Base-by-base conservation (phyloP, 2,329 filamentous ascomycete species). In the Nemania bipapillata region DNA sequence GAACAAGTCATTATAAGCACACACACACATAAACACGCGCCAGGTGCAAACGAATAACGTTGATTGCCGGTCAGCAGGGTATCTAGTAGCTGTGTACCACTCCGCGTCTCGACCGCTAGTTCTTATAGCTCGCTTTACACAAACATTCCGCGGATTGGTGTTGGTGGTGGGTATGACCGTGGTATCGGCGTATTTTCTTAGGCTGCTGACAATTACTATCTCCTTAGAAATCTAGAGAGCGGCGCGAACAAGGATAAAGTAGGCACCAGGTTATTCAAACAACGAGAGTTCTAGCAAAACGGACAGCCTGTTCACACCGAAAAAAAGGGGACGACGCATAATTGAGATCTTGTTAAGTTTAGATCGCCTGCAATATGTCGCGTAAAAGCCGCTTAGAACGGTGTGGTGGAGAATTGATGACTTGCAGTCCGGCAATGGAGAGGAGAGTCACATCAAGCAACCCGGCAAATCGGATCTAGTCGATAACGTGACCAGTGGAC, bases 361-460 rank as follows among this genome's bases (percentile, higher is more conserved):
- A 53, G 62, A 65, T 70, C 58, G 40, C 26, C 55, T 70, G 62
- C 47, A 63, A 37, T 35, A 57, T 50, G 45, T 62, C 45, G 59
- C 58, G 15, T 9, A 49, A 59, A 60, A 28, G 28, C 11, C 37
- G 60, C 30, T 54, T 58, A 53, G 40, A 57, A 58, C 47, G 54
- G 63, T 66, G 69, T 15, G 52, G 70, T 72, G 70, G 65, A 64
- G 69, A 61, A 58, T 24, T n/a, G 61, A 69, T 72, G 69, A 70
- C 70, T 71, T 69, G 70, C 66, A 68, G 62, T 62, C 62, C 59
- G 59, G 64, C 57, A 59, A 42, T 65, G 58, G 32, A 63, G 47
- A 67, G 54, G 50, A 67, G 50, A 50, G 63, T 68, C 35, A 56
- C 63, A 69, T 69, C 30, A 60, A 63, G n/a, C 20, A 67, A 57